Evolutionary conservation across 352 stramenopile species (phyloP).

Genomic region (Blastocystis sp.): DNA sequence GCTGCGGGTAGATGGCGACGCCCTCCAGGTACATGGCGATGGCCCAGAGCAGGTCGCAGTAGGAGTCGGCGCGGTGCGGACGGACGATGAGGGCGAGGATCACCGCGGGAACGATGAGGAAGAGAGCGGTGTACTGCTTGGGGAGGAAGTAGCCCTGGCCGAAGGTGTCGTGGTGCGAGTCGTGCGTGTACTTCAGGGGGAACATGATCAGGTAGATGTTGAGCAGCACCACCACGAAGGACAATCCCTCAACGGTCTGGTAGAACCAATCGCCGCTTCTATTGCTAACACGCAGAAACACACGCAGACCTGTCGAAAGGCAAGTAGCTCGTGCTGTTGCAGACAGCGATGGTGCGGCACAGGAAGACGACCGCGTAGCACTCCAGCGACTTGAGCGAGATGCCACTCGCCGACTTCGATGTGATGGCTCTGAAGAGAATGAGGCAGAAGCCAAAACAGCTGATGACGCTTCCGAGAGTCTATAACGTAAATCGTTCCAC

Average conservation of each 20-base stretch:
- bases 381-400: conserved; percentile 87
- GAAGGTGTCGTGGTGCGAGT: conserved; percentile 85
- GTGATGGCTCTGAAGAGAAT: conserved; percentile 87
- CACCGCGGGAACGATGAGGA: conserved; percentile 86
- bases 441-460: conserved; percentile 84
- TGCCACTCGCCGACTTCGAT: conserved; percentile 81
- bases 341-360: conserved; percentile 84
- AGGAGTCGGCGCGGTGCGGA: conserved; percentile 46
- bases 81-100: conserved; percentile 66
- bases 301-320: conserved; percentile 80
- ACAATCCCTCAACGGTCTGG: conserved; percentile 83
- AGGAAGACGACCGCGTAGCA: conserved; percentile 86
- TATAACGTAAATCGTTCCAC: conserved; percentile 73
- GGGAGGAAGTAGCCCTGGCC: conserved; percentile 75
- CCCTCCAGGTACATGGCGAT: conserved; percentile 86
- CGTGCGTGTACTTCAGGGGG: conserved; percentile 85
- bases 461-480: conserved; percentile 84
- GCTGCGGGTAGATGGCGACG: conserved; percentile 84
- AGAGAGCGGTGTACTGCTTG: conserved; percentile 85
- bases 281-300: background rate
- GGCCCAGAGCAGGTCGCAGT: conserved; percentile 83
- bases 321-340: conserved; percentile 85
- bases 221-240: conserved; percentile 81
- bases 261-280: conserved; percentile 88
- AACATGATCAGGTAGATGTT: conserved; percentile 85